These are phyloP conservation scores for Vigna reflexopilosa DNA, from an alignment of 306 rosid genomes.

Conservation along the genomic window DNA sequence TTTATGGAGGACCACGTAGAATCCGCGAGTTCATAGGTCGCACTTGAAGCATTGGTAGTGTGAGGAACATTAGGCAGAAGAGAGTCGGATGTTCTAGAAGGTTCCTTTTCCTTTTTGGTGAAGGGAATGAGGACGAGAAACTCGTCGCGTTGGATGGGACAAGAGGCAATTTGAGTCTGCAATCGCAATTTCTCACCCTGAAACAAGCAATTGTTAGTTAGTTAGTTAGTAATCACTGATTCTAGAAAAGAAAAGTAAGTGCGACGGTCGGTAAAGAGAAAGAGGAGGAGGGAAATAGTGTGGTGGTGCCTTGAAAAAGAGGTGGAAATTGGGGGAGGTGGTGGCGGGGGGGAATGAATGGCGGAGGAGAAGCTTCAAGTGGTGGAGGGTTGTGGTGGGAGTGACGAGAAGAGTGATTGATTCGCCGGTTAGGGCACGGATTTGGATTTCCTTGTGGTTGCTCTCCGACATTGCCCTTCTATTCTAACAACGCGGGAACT, in stretches of 20 bases:
- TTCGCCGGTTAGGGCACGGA: conserved; percentile 76
- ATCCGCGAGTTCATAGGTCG: conserved; percentile 59
- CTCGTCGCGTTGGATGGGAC: conserved; percentile 52
- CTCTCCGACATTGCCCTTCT: conserved; percentile 45
- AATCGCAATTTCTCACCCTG: conserved; percentile 79
- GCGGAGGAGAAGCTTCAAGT: conserved; percentile 74
- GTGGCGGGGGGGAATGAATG: conserved; percentile 67
- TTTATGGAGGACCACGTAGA: conserved; percentile 76
- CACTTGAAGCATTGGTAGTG: conserved; percentile 42
- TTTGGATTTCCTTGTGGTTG: conserved; percentile 49
- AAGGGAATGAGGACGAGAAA: conserved; percentile 79
- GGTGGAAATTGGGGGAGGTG: conserved; percentile 74
- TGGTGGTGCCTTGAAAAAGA: conserved; percentile 67
- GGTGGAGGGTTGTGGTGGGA: conserved; percentile 50
- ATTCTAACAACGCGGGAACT: neutral
- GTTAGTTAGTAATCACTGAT: neutral
- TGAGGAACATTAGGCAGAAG: conserved; percentile 32
- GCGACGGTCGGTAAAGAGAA: too few species aligned
- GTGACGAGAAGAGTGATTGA: conserved; percentile 57
- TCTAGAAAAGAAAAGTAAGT: neutral
- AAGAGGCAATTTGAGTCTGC: conserved; percentile 52
- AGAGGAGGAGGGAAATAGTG: neutral
- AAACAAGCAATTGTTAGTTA: conserved; percentile 4
- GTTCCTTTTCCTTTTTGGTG: conserved; percentile 62
- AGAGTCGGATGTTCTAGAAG: conserved; percentile 44